Conservation (phyloP, 208 protist species). For the Wallacemonas collosoma region DNA sequence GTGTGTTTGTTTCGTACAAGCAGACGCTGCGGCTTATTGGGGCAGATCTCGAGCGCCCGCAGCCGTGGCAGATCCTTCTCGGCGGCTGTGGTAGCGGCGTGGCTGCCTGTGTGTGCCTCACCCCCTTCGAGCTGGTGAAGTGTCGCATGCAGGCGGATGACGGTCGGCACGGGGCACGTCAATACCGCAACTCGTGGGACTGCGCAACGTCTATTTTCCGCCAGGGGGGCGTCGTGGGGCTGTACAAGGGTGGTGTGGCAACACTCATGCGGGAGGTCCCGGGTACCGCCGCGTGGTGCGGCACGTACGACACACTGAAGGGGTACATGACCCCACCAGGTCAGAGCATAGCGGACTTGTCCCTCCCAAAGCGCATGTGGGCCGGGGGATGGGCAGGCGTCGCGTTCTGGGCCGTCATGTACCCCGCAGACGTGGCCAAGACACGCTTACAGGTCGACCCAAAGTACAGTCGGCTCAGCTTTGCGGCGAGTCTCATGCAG, state of each 20-base stretch:
- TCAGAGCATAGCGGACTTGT: conserved; percentile 34
- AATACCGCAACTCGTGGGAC: conserved; percentile 52
- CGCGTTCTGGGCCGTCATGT: conserved; percentile 85
- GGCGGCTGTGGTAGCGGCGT: conserved; percentile 68
- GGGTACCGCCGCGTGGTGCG: conserved; percentile 82
- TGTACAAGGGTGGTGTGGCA: conserved; percentile 72
- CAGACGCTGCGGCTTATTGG: conserved; percentile 53
- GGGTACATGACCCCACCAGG: conserved; percentile 48
- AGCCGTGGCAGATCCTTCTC: conserved; percentile 38
- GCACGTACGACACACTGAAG: conserved; percentile 79
- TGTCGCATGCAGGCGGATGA: conserved; percentile 82
- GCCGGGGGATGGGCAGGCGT: conserved; percentile 77
- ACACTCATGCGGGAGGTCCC: conserved; percentile 84
- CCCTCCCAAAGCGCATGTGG: conserved; percentile 61
- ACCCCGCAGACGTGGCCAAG: conserved; percentile 88
- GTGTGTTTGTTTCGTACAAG: conserved; percentile 81
- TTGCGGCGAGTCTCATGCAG: conserved; percentile 35
- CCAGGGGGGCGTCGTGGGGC: conserved; percentile 36
- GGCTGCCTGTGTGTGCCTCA: conserved; percentile 62
- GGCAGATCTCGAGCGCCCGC: conserved; percentile 47
- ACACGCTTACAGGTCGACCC: conserved; percentile 86
- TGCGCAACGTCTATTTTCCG: conserved; percentile 47
- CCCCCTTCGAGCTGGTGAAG: conserved; percentile 88
- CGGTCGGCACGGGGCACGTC: conserved; percentile 17
- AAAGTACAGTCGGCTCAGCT: conserved; percentile 19